Percentiles rank a stretch among this genome's conserved stretches.
Evolutionary conservation across 2,329 filamentous ascomycete species (phyloP).

Genomic region (Diaporthe longicolla): DNA sequence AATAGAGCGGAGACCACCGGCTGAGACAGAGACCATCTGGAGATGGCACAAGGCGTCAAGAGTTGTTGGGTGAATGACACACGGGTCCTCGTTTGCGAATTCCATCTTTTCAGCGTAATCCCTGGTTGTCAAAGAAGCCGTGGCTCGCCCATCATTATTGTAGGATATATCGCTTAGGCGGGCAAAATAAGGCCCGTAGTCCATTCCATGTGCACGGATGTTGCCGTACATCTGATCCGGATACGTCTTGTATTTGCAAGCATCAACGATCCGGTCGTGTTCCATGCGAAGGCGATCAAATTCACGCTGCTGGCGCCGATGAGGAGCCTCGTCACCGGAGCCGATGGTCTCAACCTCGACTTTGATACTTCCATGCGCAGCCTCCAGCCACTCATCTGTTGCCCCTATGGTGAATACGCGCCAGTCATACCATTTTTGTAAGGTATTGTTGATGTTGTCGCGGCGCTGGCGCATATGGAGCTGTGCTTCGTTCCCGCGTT

Average conservation of each 20-base stretch:
- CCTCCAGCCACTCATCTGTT: not conserved
- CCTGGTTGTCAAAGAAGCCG: constrained; percentile 4
- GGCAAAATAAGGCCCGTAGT: not conserved
- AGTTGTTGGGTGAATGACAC: constrained; percentile 34
- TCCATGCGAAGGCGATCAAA: not conserved
- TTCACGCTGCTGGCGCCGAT: constrained; percentile 1
- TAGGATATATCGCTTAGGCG: not conserved
- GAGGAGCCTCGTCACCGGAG: not conserved
- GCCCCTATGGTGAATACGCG: not conserved
- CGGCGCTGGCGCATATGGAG: constrained; percentile 13
- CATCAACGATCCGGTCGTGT: not conserved
- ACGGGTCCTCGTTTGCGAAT: constrained; percentile 41
- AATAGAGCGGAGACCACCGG: not conserved
- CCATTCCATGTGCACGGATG: constrained; percentile 3
- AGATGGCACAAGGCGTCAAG: constrained; percentile 30
- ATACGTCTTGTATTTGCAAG: constrained; percentile 31
- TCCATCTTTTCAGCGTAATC: constrained; percentile 43
- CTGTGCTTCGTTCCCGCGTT: not conserved
- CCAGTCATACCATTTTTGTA: constrained; percentile 16
- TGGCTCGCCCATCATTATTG: not conserved
- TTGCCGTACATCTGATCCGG: constrained; percentile 30
- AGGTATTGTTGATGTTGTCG: constrained; percentile 12
- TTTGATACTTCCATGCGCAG: constrained; percentile 9
- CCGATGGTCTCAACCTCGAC: constrained; percentile 5
- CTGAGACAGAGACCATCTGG: constrained; percentile 21